Evolutionary conservation across 176 grass and related monocot species (phyloP), one percentile per base, ranked within the genome.

Genomic region (Aegilops bicornis): DNA sequence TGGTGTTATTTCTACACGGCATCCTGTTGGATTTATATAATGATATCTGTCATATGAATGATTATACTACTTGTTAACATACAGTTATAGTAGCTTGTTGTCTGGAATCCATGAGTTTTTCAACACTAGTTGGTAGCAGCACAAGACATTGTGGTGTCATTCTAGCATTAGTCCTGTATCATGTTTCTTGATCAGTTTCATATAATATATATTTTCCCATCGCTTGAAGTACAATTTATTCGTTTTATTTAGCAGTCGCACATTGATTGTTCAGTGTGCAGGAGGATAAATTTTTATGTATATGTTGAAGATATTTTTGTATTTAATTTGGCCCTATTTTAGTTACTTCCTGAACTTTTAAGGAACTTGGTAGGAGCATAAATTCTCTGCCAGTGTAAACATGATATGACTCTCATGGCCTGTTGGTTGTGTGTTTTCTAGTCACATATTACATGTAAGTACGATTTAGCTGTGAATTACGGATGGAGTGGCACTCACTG

Each of bases 371-470:
- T 73, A 15, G 83, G 47, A 76, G 32, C 19, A 73, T 80, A 69
- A 40, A 32, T 60, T 68, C 20, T n/a, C 71, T 77, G 37, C 37
- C 52, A 84, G 10, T 27, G 76, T 61, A 27, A 59, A 67, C 76
- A 68, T 63, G 5, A 19, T 76, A 2, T 85, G 60, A 45, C 29
- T 43, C 67, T 79, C 65, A 60, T 16, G 60, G 11, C 47, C 27
- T 79, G 52, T 75, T 76, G 15, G 36, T 82, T 90, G 48, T 86
- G 72, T 23, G 15, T 82, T 89, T 78, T 33, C 2, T 27, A 85
- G 10, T 66, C 61, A 64, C 40, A 83, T 47, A 37, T 23, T 68
- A 73, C 30, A 19, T 73, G 32, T 79, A 56, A n/a, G 27, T 89
- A 63, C 5, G 10, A 69, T 67, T 80, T 33, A 39, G 62, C 50